Percentiles rank a stretch among this genome's conserved stretches.
Conservation (phyloP, 768 basidiomycete genomes). For the Termitomyces sp. region DNA sequence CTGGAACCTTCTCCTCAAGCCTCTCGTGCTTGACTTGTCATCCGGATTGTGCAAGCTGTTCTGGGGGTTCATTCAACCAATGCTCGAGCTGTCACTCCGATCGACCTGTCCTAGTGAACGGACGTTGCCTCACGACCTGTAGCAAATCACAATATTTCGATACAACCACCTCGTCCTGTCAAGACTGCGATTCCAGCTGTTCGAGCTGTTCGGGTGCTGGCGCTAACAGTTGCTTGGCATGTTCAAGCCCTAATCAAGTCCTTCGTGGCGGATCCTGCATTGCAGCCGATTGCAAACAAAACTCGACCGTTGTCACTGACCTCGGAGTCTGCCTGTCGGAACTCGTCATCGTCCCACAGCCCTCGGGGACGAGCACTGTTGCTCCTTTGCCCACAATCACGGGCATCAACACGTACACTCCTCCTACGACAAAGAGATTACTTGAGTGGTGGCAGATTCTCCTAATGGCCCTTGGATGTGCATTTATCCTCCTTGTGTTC, state of each 20-base stretch:
- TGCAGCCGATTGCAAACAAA: conserved; percentile 52
- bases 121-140: conserved; percentile 76
- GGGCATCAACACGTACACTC: conserved; percentile 48
- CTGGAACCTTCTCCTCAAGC: conserved; percentile 60
- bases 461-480: conserved; percentile 75
- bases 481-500: conserved; percentile 68
- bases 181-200: conserved; percentile 63
- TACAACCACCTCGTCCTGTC: conserved; percentile 52
- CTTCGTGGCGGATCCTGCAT: conserved; percentile 48
- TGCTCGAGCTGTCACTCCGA: conserved; percentile 65
- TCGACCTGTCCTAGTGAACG: conserved; percentile 67
- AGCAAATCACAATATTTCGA: conserved; percentile 68
- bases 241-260: conserved; percentile 43
- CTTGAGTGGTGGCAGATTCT: conserved; percentile 83
- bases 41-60: conserved; percentile 77
- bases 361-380: conserved; percentile 41
- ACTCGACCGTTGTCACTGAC: conserved; percentile 53
- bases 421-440: conserved; percentile 21
- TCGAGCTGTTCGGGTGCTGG: conserved; percentile 57
- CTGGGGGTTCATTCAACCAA: conserved; percentile 61
- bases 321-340: conserved; percentile 78
- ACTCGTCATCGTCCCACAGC: conserved; percentile 48
- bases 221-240: conserved; percentile 50
- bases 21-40: conserved; percentile 71
- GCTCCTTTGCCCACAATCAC: conserved; percentile 49